A percentile compares a stretch with the other conserved stretches of the same genome.
phyloP scores from a whole-genome alignment of 2,329 filamentous ascomycete species.

The Salinomyces thailandicus region DNA sequence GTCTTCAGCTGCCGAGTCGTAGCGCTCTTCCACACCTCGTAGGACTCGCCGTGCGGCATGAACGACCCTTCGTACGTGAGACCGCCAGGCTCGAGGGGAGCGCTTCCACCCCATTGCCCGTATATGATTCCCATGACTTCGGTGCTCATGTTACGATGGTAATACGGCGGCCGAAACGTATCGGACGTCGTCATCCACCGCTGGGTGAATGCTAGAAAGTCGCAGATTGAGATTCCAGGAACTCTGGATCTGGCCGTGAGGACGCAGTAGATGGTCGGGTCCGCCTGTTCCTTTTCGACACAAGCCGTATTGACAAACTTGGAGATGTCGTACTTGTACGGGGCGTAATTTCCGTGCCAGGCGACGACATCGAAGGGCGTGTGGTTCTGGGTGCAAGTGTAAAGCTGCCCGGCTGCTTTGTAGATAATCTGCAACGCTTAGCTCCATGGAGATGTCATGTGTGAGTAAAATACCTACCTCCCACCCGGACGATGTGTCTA shows the following conservation, averaged over 20 bases:
- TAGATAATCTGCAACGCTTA: constrained; percentile 46
- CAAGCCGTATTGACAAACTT: constrained; percentile 47
- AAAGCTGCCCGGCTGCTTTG: constrained; percentile 51
- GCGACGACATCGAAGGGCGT: constrained; percentile 59
- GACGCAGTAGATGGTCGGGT: constrained; percentile 55
- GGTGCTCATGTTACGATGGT: constrained; percentile 56
- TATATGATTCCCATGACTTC: constrained; percentile 36
- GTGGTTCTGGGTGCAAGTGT: constrained; percentile 49
- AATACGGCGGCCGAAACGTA: constrained; percentile 61
- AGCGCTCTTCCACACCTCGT: constrained; percentile 3
- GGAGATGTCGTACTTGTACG: constrained; percentile 45
- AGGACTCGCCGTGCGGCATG: constrained; percentile 13
- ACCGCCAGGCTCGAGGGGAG: constrained; percentile 7
- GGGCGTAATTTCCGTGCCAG: constrained; percentile 56
- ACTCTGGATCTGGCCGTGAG: constrained; percentile 48
- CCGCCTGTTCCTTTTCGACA: constrained; percentile 51
- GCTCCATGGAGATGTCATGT: too few relatives aligned
- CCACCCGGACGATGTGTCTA: too few relatives aligned
- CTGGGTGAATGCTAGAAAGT: constrained; percentile 61
- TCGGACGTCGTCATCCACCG: constrained; percentile 57
- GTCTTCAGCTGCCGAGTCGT: constrained; percentile 4
- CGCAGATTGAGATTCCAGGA: constrained; percentile 46
- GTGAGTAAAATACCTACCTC: too few relatives aligned
- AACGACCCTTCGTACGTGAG: constrained; percentile 11
- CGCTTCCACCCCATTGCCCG: neutral